Conservation (phyloP, 441 rosid genomes). For the Croton laevigatus region DNA sequence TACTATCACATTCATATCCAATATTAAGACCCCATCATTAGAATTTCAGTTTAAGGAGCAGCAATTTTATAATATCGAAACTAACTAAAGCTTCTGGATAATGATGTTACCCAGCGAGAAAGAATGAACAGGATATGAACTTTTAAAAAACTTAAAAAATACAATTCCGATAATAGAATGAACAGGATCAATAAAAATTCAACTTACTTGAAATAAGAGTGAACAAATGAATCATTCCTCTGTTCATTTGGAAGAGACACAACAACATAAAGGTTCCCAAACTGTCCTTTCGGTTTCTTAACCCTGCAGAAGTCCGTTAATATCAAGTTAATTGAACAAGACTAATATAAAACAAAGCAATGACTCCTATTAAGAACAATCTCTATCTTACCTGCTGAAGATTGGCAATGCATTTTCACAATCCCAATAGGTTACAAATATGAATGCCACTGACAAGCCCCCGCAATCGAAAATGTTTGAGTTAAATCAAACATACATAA, state of each 20-base stretch:
- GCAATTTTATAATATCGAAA: background rate
- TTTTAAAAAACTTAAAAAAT: background rate
- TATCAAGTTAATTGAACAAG: constrained; percentile 1
- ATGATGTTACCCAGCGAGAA: constrained; percentile 58
- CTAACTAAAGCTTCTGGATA: background rate
- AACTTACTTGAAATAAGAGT: no score
- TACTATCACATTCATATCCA: background rate
- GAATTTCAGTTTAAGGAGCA: background rate
- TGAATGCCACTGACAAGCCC: constrained; percentile 76
- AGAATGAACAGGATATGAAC: constrained; percentile 45
- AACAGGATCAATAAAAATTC: no score
- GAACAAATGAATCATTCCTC: no score
- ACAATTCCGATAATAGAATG: no score
- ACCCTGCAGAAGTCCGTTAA: constrained; percentile 38
- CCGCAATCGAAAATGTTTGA: constrained; percentile 73
- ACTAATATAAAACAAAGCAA: constrained; percentile 9
- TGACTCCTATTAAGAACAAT: background rate
- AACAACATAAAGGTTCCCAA: no score
- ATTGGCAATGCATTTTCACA: constrained; percentile 33
- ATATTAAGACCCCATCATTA: background rate
- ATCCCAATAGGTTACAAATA: constrained; percentile 76
- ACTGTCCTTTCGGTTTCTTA: constrained; percentile 60
- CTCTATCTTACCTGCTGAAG: constrained; percentile 69
- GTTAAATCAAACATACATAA: background rate
- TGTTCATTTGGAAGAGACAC: no score